These are phyloP conservation scores for Sugiyamaella japonica DNA, from an alignment of 1,139 yeast genomes.

Conservation along the genomic window DNA sequence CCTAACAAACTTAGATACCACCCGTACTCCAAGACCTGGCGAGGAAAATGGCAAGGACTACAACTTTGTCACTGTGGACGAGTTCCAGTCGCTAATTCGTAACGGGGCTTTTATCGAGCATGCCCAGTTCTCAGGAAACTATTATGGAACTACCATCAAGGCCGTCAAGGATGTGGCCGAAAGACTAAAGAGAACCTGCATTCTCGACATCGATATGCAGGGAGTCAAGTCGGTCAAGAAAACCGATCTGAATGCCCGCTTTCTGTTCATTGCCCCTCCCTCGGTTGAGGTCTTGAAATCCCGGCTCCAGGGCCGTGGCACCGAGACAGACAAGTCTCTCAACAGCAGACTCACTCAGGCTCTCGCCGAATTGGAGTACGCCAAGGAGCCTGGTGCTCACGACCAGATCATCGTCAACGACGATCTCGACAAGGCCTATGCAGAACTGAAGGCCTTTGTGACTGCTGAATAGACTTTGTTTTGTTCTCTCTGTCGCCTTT, in stretches of 20 bases:
- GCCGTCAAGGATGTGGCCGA: constrained; percentile 75
- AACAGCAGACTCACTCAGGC: constrained; percentile 87
- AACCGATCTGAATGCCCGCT: constrained; percentile 80
- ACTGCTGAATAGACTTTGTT: constrained; percentile 18
- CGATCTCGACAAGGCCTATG: constrained; percentile 84
- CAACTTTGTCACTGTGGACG: constrained; percentile 77
- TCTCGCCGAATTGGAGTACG: constrained; percentile 79
- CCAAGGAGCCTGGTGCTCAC: constrained; percentile 84
- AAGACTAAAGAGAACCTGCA: constrained; percentile 61
- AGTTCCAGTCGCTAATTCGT: constrained; percentile 72
- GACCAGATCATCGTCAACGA: constrained; percentile 88
- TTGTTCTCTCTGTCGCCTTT: not conserved
- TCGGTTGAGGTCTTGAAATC: constrained; percentile 70
- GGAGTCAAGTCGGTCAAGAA: constrained; percentile 91
- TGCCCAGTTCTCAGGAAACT: constrained; percentile 98
- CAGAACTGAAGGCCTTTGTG: constrained; percentile 67
- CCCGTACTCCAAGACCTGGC: constrained; percentile 88
- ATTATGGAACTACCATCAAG: constrained; percentile 88
- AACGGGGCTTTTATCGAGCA: constrained; percentile 85
- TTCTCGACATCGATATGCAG: constrained; percentile 97
- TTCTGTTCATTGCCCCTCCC: constrained; percentile 88
- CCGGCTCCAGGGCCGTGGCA: constrained; percentile 86
- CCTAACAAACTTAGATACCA: constrained; percentile 57
- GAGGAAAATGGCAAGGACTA: constrained; percentile 88
- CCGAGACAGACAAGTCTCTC: constrained; percentile 84